A percentile compares a stretch with the other conserved stretches of the same genome.
These are phyloP conservation scores for Astraeus odoratus DNA, from an alignment of 768 basidiomycete genomes.

Conservation along the genomic window DNA sequence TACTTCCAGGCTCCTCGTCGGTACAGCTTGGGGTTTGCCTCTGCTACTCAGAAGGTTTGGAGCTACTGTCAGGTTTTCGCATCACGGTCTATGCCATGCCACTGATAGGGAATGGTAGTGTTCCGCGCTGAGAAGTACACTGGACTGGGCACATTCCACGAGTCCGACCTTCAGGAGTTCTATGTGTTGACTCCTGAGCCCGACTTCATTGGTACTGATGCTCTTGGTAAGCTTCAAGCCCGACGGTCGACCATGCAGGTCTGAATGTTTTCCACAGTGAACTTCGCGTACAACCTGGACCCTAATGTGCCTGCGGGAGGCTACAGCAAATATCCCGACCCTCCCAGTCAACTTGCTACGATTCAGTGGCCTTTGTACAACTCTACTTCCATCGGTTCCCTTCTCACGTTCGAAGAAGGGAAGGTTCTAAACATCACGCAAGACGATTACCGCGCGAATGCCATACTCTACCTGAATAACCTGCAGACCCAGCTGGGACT, in stretches of 20 bases:
- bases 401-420: slow-evolving; percentile 10
- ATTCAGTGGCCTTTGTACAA: slow-evolving; percentile 12
- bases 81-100: not conserved
- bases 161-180: slow-evolving; percentile 8
- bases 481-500: slow-evolving; percentile 2
- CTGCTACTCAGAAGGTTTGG: slow-evolving; percentile 27
- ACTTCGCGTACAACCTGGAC: slow-evolving; percentile 20
- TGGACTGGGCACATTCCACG: slow-evolving; percentile 21
- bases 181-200: slow-evolving; percentile 7
- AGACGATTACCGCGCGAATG: slow-evolving; percentile 8
- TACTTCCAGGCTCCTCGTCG: slow-evolving; percentile 30
- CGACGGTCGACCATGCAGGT: slow-evolving; percentile 1
- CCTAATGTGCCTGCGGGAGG: slow-evolving; percentile 16
- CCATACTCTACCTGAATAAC: slow-evolving; percentile 2
- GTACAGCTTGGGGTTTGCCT: slow-evolving; percentile 26
- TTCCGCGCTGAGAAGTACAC: slow-evolving; percentile 26
- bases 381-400: not conserved
- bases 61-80: slow-evolving; percentile 26
- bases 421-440: slow-evolving; percentile 9
- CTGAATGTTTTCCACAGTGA: slow-evolving; percentile 7
- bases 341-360: slow-evolving; percentile 1
- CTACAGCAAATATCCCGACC: not conserved
- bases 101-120: slow-evolving; percentile 17
- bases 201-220: slow-evolving; percentile 11
- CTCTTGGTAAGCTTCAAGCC: slow-evolving; percentile 1